These are phyloP conservation scores for Anisogramma anomala DNA, from an alignment of 2,329 filamentous ascomycete genomes.

Conservation along the genomic window DNA sequence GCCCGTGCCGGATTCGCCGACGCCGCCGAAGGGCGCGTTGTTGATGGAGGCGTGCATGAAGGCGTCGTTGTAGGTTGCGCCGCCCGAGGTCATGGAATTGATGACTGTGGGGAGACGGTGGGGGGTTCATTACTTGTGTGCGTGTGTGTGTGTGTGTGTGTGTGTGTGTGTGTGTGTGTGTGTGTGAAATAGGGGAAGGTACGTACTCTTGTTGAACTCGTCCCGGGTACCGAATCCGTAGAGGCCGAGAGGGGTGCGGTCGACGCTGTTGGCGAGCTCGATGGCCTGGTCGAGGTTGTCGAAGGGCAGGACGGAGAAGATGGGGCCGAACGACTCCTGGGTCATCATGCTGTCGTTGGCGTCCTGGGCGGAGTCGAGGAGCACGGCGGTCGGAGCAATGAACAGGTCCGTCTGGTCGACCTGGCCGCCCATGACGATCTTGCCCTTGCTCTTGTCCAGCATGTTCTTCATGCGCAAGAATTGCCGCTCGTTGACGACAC, in stretches of 20 bases:
- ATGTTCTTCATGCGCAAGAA: slow-evolving; percentile 80
- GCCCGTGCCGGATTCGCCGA: slow-evolving; percentile 59
- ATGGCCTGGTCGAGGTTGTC: slow-evolving; percentile 79
- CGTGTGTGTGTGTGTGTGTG: no score
- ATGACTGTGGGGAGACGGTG: slow-evolving; percentile 36
- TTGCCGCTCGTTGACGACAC: slow-evolving; percentile 69
- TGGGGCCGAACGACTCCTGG: slow-evolving; percentile 87
- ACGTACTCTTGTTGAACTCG: slow-evolving; percentile 62
- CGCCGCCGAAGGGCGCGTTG: slow-evolving; percentile 69
- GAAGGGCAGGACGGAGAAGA: slow-evolving; percentile 72
- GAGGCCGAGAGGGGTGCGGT: slow-evolving; percentile 72
- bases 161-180: no score
- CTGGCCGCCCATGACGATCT: slow-evolving; percentile 76
- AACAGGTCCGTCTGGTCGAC: slow-evolving; percentile 70
- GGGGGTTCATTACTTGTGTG: no score
- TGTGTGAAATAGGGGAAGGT: neutral
- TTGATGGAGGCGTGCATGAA: slow-evolving; percentile 45
- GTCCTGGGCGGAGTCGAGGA: slow-evolving; percentile 64
- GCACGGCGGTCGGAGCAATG: slow-evolving; percentile 88
- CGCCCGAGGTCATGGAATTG: slow-evolving; percentile 52
- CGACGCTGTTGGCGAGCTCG: slow-evolving; percentile 64
- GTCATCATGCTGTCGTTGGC: slow-evolving; percentile 64
- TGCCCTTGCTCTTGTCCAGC: slow-evolving; percentile 73
- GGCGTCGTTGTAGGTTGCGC: slow-evolving; percentile 50
- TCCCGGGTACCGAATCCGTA: slow-evolving; percentile 75